phyloP scores from a whole-genome alignment of 83 land plant species.

The Picea abies region DNA sequence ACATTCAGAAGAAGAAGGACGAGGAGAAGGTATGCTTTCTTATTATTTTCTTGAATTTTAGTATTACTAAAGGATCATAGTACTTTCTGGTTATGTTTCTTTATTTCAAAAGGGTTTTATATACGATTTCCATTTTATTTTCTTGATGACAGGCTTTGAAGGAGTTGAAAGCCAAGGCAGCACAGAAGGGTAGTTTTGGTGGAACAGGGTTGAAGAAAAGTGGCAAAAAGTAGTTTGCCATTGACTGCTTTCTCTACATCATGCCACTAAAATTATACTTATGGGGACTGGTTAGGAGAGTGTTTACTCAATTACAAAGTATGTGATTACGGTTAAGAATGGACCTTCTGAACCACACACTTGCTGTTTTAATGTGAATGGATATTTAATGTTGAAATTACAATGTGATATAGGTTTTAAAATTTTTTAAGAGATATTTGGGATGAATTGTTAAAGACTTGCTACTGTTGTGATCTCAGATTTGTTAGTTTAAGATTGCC shows the following conservation, averaged over 20 bases:
- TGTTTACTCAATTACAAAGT: constrained; percentile 5
- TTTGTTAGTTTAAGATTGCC: too few relatives aligned
- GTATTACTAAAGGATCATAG: neutral
- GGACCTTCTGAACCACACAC: neutral
- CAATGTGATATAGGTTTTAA: too few relatives aligned
- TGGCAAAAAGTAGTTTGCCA: constrained; percentile 38
- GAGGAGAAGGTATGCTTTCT: constrained; percentile 42
- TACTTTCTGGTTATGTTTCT: too few relatives aligned
- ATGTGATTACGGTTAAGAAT: neutral
- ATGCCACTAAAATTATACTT: neutral
- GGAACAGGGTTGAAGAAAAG: constrained; percentile 54
- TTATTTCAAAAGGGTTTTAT: neutral
- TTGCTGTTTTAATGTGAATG: too few relatives aligned
- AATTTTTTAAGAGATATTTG: too few relatives aligned
- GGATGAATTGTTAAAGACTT: neutral
- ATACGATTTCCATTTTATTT: neutral
- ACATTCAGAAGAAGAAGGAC: constrained; percentile 58
- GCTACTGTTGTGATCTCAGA: neutral
- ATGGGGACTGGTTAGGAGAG: neutral
- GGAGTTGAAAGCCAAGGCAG: constrained; percentile 42
- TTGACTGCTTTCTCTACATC: neutral
- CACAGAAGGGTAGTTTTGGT: constrained; percentile 43
- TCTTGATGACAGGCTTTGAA: constrained; percentile 33
- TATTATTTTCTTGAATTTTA: neutral
- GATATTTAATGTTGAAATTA: too few relatives aligned